phyloP scores from a whole-genome alignment of 805 yeast genomes.

The Dipodascopsis uninucleata region DNA sequence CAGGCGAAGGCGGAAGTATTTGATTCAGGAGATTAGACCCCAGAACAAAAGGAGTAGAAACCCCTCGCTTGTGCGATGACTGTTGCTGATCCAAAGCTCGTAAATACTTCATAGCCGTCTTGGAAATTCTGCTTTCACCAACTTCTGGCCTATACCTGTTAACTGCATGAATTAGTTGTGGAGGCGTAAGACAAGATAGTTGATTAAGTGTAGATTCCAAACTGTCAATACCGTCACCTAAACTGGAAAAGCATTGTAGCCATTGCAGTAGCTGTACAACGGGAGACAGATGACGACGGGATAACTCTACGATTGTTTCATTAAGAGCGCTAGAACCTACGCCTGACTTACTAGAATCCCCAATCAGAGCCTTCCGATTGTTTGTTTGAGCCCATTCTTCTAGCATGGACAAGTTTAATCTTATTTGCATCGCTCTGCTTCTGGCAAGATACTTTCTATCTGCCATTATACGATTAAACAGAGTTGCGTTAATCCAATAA shows the following conservation, averaged over 20 bases:
- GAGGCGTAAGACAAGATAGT: conserved; percentile 59
- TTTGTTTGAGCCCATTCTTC: conserved; percentile 91
- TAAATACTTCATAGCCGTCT: conserved; percentile 46
- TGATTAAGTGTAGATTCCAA: conserved; percentile 50
- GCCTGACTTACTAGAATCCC: conserved; percentile 25
- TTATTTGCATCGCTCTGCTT: conserved; percentile 80
- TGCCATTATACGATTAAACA: conserved; percentile 70
- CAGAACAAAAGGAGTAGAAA: conserved; percentile 6
- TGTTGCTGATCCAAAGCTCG: conserved; percentile 35
- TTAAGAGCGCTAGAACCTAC: conserved; percentile 20
- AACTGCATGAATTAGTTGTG: conserved; percentile 65
- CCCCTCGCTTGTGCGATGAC: conserved; percentile 4
- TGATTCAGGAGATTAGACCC: conserved; percentile 16
- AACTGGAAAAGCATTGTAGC: conserved; percentile 78
- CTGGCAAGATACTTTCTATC: conserved; percentile 72
- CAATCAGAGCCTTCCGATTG: conserved; percentile 47
- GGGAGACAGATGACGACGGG: conserved; percentile 66
- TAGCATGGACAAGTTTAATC: conserved; percentile 77
- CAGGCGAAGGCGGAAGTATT: conserved; percentile 11
- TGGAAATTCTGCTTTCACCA: conserved; percentile 65
- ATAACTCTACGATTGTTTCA: conserved; percentile 44
- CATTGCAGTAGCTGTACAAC: conserved; percentile 79
- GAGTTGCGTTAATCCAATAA: conserved; percentile 66
- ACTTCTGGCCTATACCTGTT: conserved; percentile 82
- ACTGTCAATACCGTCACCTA: conserved; percentile 48